Conservation (phyloP, 2,329 filamentous ascomycete species). For the Colletotrichum orchidophilum region DNA sequence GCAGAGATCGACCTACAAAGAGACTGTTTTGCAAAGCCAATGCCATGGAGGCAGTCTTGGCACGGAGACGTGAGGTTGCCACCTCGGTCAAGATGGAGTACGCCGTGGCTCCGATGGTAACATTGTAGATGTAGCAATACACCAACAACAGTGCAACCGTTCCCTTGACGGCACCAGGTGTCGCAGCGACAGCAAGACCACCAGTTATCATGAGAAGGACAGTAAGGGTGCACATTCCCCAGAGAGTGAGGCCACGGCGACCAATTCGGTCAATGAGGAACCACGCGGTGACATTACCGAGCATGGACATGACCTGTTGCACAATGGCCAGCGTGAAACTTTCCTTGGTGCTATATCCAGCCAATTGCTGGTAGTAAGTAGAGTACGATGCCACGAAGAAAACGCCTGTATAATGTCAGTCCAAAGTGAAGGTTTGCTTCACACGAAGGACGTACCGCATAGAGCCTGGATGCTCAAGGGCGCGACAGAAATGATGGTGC, state of each 20-base stretch:
- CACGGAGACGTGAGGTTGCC: conserved; percentile 47
- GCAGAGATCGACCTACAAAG: neutral
- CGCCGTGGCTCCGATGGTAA: conserved; percentile 50
- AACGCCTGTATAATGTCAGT: neutral
- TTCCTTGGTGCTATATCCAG: conserved; percentile 46
- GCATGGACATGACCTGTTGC: conserved; percentile 36
- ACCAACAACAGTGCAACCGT: conserved; percentile 47
- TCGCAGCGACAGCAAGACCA: conserved; percentile 37
- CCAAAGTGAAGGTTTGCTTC: neutral
- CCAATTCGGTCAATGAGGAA: conserved; percentile 45
- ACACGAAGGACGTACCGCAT: conserved; percentile 46
- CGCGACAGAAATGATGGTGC: conserved; percentile 50
- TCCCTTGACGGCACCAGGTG: conserved; percentile 36
- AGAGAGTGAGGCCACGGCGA: conserved; percentile 43
- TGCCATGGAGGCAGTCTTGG: conserved; percentile 51
- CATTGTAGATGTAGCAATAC: conserved; percentile 50
- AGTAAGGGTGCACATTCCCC: conserved; percentile 42
- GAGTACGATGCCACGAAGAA: conserved; percentile 42
- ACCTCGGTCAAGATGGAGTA: conserved; percentile 50
- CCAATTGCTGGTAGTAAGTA: conserved; percentile 51
- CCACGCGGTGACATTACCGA: conserved; percentile 45
- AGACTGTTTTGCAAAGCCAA: conserved; percentile 48
- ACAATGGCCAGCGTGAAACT: conserved; percentile 50
- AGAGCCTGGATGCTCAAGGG: conserved; percentile 48
- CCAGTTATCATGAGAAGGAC: conserved; percentile 43